Evolutionary conservation across 2,329 filamentous ascomycete species (phyloP).

Genomic region (Plenodomus lindquistii): DNA sequence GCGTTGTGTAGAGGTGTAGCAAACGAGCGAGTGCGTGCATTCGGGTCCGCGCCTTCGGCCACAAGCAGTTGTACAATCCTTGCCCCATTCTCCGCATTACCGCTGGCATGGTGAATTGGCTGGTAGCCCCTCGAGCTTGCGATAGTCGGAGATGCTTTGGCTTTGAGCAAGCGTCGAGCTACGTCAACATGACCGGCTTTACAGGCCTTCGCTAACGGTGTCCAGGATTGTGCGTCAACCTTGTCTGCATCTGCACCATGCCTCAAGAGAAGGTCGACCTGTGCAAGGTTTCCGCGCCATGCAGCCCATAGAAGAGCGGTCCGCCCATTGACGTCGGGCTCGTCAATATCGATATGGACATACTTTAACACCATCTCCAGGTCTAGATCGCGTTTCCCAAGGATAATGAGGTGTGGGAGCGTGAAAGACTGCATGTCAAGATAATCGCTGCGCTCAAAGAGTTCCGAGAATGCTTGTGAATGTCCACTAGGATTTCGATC

Average conservation of each 20-base stretch:
- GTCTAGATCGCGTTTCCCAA: not conserved
- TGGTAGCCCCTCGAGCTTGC: conserved; percentile 1
- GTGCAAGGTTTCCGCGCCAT: conserved; percentile 7
- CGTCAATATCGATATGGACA: conserved; percentile 4
- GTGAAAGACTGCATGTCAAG: conserved; percentile 9
- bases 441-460: conserved; percentile 1
- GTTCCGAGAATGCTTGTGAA: not conserved
- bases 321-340: conserved; percentile 7
- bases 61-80: conserved; percentile 2
- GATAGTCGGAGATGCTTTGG: not conserved
- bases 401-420: conserved; percentile 5
- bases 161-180: conserved; percentile 4
- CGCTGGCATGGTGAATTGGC: conserved; percentile 8
- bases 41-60: not conserved
- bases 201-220: conserved; percentile 8
- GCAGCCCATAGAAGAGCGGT: conserved; percentile 11
- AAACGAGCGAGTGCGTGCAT: not conserved
- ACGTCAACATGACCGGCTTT: conserved; percentile 4
- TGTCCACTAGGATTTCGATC: conserved; percentile 1
- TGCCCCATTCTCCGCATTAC: conserved; percentile 1
- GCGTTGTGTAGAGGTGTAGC: conserved; percentile 8
- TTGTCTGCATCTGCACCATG: conserved; percentile 5
- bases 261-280: conserved; percentile 5
- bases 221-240: conserved; percentile 3
- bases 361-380: conserved; percentile 4